phyloP scores from a whole-genome alignment of 768 basidiomycete species.

The Clathrus columnatus region DNA sequence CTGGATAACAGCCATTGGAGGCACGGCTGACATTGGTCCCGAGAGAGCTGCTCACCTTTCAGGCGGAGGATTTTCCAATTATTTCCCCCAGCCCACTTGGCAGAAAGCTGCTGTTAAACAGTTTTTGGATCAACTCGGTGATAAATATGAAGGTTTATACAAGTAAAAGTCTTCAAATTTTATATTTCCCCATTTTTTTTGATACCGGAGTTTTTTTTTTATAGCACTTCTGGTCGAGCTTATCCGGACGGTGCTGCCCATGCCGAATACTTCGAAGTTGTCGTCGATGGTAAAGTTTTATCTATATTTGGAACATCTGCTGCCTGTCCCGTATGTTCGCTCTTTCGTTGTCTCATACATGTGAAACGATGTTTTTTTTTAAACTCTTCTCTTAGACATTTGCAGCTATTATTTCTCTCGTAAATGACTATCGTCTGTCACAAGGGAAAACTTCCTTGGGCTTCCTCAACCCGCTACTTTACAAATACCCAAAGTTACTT shows the following conservation, averaged over 20 bases:
- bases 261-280: slow-evolving; percentile 49
- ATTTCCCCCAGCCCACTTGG: slow-evolving; percentile 23
- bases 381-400: slow-evolving; percentile 26
- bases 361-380: neutral
- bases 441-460: slow-evolving; percentile 26
- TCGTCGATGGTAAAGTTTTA: slow-evolving; percentile 34
- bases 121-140: slow-evolving; percentile 12
- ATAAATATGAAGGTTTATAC: slow-evolving; percentile 25
- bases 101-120: slow-evolving; percentile 16
- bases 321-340: slow-evolving; percentile 22
- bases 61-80: slow-evolving; percentile 60
- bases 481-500: slow-evolving; percentile 29
- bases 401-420: slow-evolving; percentile 26
- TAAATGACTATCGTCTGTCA: slow-evolving; percentile 31
- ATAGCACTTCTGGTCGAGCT: slow-evolving; percentile 23
- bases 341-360: slow-evolving; percentile 7
- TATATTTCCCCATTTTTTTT: neutral
- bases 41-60: slow-evolving; percentile 54
- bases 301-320: slow-evolving; percentile 40
- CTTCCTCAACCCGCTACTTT: too few relatives aligned
- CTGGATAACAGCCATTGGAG: slow-evolving; percentile 55
- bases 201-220: too few relatives aligned
- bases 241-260: slow-evolving; percentile 35
- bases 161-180: neutral
- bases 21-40: slow-evolving; percentile 49